Conservation (phyloP, 2,329 filamentous ascomycete genomes). For the Simplicillium sp. region DNA sequence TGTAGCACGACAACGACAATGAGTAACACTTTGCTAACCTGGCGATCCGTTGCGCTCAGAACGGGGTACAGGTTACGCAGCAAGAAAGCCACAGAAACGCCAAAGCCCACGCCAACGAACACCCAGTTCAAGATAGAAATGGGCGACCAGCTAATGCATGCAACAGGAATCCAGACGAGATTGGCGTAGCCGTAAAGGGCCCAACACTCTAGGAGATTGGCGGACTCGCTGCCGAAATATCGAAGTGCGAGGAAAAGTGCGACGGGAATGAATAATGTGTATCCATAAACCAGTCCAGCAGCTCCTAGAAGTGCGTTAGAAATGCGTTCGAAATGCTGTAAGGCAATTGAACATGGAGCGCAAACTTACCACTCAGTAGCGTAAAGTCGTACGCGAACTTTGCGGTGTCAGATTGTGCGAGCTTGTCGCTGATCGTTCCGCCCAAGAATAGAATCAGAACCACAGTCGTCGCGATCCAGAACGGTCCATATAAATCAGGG, state of each 20-base stretch:
- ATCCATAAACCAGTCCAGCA: conserved; percentile 89
- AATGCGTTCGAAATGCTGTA: conserved; percentile 4
- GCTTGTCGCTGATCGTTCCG: conserved; percentile 87
- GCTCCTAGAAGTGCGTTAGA: conserved; percentile 43
- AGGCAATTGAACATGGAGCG: neutral
- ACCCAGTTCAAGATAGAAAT: conserved; percentile 84
- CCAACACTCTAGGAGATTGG: conserved; percentile 91
- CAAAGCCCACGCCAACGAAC: conserved; percentile 83
- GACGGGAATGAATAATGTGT: conserved; percentile 79
- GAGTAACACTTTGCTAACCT: conserved; percentile 81
- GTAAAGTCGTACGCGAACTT: conserved; percentile 89
- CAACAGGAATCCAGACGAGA: conserved; percentile 93
- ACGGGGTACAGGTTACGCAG: conserved; percentile 85
- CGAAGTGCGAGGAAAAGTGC: conserved; percentile 79
- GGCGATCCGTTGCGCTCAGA: conserved; percentile 82
- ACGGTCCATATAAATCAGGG: conserved; percentile 90
- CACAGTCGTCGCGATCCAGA: conserved; percentile 98
- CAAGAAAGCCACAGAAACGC: conserved; percentile 71
- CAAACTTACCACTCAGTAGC: conserved; percentile 63
- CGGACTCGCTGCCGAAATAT: conserved; percentile 91
- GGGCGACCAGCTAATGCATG: conserved; percentile 82
- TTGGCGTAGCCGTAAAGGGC: conserved; percentile 94
- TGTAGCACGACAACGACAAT: conserved; percentile 78
- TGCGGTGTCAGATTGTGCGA: conserved; percentile 56
- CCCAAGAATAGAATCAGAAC: conserved; percentile 92